These are phyloP conservation scores for Alternaria angustiovoidea DNA, from an alignment of 2,329 filamentous ascomycete species.

Conservation along the genomic window DNA sequence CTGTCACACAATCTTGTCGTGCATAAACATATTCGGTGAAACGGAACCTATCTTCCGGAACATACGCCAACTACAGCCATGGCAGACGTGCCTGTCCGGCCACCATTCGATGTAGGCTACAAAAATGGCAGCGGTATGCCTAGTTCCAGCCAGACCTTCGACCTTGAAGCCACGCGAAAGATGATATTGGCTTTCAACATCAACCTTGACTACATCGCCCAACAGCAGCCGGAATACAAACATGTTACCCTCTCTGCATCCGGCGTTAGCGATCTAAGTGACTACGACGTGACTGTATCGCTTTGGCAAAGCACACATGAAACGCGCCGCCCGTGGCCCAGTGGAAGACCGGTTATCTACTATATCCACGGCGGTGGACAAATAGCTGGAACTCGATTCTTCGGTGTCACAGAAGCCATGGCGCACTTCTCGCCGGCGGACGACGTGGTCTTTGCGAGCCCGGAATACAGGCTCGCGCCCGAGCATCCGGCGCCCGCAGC, in stretches of 20 bases:
- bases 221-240: neutral
- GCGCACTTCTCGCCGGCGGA: slow-evolving; percentile 23
- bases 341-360: neutral
- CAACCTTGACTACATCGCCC: neutral
- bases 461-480: slow-evolving; percentile 57
- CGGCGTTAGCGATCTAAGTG: no score
- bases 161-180: neutral
- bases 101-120: neutral
- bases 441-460: slow-evolving; percentile 18
- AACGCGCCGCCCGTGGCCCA: no score
- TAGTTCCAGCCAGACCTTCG: neutral
- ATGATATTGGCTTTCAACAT: neutral
- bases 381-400: slow-evolving; percentile 38
- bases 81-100: neutral
- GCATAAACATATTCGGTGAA: no score
- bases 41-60: no score
- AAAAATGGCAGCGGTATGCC: neutral
- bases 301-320: no score
- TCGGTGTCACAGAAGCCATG: slow-evolving; percentile 39
- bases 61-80: neutral
- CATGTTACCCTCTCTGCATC: neutral
- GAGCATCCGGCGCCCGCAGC: slow-evolving; percentile 51
- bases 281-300: no score
- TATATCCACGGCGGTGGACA: slow-evolving; percentile 56
- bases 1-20: no score